Base-by-base conservation (phyloP, 371 early-diverging fungal genomes). In the Mucor plumbeus region DNA sequence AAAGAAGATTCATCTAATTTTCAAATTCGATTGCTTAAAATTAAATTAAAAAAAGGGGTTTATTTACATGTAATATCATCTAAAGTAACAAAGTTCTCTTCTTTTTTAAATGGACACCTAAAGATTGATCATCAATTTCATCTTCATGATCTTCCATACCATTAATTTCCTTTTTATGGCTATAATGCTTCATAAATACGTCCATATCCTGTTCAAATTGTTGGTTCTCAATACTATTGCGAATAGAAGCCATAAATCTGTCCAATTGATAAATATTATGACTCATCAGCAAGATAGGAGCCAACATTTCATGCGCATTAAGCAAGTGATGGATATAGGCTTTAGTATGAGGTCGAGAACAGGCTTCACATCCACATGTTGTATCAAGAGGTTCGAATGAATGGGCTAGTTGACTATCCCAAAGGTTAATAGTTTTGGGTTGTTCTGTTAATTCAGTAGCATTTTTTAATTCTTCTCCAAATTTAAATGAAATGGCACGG, bases 231-330 rank as follows among this genome's bases (percentile, higher is more conserved):
- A 93, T 84, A 59, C 88, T 87, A 6, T 71, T 68, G 6, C 91
- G 87, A 44, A 92, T 80, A 6, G 83, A 73, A 7, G 56, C 71
- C 78, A 91, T 92, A 71, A 93, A 91, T 53, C 71, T 67, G 34
- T 85, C 79, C 67, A 89, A 83, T 60, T 86, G 86, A 63, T 89
- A 83, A 64, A 88, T 71, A 64, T 93, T 93, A 72, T 93, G 93
- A 57, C 89, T 83, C 89, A 91, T 92, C 15, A 94, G 70, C 59
- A 94, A 72, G 17, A 94, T 88, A 0, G 88, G 86, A 7, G 85
- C 93, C 59, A 94, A 76, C 93, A 94, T 94, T 75, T 94, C 94
- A 53, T 90, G 90, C 6, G 92, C 84, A 57, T 81, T 84, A 55
- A 92, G 65, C 41, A 94, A 78, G 65, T 94, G 94, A 71, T 92